phyloP scores from a whole-genome alignment of 495 filamentous ascomycete genomes.

The Lasiosphaeris hirsuta region DNA sequence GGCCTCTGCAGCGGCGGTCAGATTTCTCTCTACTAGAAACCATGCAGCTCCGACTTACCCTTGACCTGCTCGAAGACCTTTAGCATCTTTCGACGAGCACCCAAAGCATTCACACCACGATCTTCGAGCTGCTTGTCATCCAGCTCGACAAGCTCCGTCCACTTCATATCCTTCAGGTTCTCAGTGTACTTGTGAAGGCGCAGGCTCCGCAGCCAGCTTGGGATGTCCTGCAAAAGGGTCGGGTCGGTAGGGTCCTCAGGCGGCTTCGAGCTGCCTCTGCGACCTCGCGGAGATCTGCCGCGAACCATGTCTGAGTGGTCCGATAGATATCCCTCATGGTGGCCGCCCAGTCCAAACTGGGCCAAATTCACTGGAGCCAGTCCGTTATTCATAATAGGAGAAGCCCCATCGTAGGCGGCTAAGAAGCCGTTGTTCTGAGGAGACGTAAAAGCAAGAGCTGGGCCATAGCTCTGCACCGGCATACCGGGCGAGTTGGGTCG shows the following conservation, averaged over 20 bases:
- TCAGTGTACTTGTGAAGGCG: constrained; percentile 98
- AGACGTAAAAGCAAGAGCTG: constrained; percentile 72
- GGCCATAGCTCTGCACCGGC: constrained; percentile 68
- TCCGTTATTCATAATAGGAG: constrained; percentile 70
- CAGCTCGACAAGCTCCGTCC: constrained; percentile 88
- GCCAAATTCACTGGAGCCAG: constrained; percentile 68
- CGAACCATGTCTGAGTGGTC: constrained; percentile 89
- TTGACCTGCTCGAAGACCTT: constrained; percentile 98
- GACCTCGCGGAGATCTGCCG: constrained; percentile 87
- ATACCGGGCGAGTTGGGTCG: constrained; percentile 92
- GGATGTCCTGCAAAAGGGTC: constrained; percentile 87
- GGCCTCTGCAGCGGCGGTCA: constrained; percentile 23
- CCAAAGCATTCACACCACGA: constrained; percentile 90
- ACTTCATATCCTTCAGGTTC: constrained; percentile 93
- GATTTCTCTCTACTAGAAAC: not conserved
- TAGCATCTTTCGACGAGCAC: constrained; percentile 94
- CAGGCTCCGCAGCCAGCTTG: constrained; percentile 90
- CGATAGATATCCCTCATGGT: constrained; percentile 83
- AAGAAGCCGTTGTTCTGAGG: constrained; percentile 96
- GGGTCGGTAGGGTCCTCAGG: constrained; percentile 97
- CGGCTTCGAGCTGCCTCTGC: constrained; percentile 92
- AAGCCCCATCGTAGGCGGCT: constrained; percentile 75
- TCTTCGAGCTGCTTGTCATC: constrained; percentile 93
- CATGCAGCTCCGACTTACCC: constrained; percentile 38
- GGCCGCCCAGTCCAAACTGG: constrained; percentile 65